These are phyloP conservation scores for Blastobotrys malaysiensis DNA, from an alignment of 1,139 yeast species.

Conservation along the genomic window DNA sequence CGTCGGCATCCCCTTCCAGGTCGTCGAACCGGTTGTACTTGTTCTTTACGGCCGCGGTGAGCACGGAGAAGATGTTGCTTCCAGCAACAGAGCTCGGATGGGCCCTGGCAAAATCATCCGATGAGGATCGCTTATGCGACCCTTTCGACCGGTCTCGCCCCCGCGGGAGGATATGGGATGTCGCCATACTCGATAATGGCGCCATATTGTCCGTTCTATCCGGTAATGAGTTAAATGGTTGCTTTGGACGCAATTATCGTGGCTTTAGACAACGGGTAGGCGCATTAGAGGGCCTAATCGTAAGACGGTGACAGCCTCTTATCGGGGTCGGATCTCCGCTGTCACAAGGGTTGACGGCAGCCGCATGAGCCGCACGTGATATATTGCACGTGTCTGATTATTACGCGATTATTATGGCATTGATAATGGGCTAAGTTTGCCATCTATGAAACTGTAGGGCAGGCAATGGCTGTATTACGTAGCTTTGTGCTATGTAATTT, in stretches of 20 bases:
- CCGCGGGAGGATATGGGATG: constrained; percentile 8
- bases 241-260: background rate
- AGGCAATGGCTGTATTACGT: too few species aligned
- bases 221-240: background rate
- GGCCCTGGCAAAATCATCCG: constrained; percentile 15
- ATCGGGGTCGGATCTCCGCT: background rate
- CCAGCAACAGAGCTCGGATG: constrained; percentile 6
- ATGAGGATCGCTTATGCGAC: constrained; percentile 5
- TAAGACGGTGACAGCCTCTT: background rate
- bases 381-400: too few species aligned
- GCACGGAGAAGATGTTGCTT: constrained; percentile 20
- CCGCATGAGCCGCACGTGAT: background rate
- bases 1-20: constrained; percentile 25
- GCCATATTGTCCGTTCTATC: background rate
- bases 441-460: too few species aligned
- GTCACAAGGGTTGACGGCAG: background rate
- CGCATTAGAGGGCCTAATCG: too few species aligned
- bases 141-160: background rate
- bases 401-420: too few species aligned
- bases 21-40: constrained; percentile 22
- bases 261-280: background rate
- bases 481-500: too few species aligned
- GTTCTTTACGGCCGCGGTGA: constrained; percentile 22
- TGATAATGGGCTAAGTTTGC: too few species aligned
- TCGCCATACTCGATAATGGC: background rate